A percentile compares a stretch with the other conserved stretches of the same genome.
Conservation (phyloP, 805 yeast genomes). For the Ogataea minuta region DNA sequence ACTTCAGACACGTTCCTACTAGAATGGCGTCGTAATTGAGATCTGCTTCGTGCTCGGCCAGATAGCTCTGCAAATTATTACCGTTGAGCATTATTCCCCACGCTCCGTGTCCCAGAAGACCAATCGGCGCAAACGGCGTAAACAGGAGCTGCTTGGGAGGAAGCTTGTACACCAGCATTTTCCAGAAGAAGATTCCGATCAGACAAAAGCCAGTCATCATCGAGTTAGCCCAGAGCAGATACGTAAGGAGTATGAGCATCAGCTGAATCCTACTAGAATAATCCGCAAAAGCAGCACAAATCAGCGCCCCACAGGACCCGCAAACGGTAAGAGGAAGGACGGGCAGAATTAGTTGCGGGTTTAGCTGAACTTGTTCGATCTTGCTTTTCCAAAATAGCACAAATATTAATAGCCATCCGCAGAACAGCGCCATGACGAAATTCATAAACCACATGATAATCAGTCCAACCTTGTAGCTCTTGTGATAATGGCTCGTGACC, state of each 20-base stretch:
- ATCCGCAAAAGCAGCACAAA: conserved; percentile 43
- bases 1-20: conserved; percentile 14
- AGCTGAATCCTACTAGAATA: conserved; percentile 38
- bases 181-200: conserved; percentile 57
- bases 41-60: conserved; percentile 10
- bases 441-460: conserved; percentile 69
- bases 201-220: conserved; percentile 56
- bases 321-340: conserved; percentile 76
- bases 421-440: conserved; percentile 48
- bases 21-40: conserved; percentile 5
- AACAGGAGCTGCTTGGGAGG: conserved; percentile 55
- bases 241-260: conserved; percentile 52
- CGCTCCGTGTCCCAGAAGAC: conserved; percentile 83
- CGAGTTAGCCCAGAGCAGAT: conserved; percentile 71
- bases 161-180: conserved; percentile 52
- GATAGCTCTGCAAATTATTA: conserved; percentile 17
- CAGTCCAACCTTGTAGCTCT: conserved; percentile 37
- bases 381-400: conserved; percentile 41
- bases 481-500: conserved; percentile 37
- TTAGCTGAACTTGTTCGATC: conserved; percentile 37
- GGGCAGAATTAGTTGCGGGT: conserved; percentile 63
- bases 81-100: conserved; percentile 52
- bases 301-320: conserved; percentile 60
- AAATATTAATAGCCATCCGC: conserved; percentile 59
- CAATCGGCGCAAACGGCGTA: conserved; percentile 70